A percentile compares a stretch with the other conserved stretches of the same genome.
phyloP scores from a whole-genome alignment of 2,329 filamentous ascomycete species.

The Fusarium sp. region DNA sequence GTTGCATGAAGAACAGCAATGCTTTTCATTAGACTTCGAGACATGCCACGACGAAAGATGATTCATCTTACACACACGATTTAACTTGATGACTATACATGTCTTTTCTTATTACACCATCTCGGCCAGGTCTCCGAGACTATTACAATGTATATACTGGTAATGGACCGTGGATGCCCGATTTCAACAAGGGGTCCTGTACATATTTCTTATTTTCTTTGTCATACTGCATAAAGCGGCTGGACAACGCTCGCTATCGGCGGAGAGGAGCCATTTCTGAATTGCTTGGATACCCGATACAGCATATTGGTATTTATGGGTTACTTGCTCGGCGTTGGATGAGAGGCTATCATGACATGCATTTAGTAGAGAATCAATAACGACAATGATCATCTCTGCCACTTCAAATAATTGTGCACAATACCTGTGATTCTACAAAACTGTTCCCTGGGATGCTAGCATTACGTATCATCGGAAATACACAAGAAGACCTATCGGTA shows the following conservation, averaged over 20 bases:
- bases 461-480: background rate
- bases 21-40: constrained; percentile 35
- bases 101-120: constrained; percentile 27
- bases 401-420: background rate
- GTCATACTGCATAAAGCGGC: constrained; percentile 45
- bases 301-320: constrained; percentile 49
- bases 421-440: background rate
- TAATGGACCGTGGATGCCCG: constrained; percentile 21
- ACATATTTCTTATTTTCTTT: constrained; percentile 41
- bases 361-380: constrained; percentile 48
- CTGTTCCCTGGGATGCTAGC: too few species aligned
- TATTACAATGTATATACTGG: constrained; percentile 43
- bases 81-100: constrained; percentile 37
- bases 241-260: constrained; percentile 47
- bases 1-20: constrained; percentile 14
- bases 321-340: constrained; percentile 49
- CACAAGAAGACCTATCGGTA: background rate
- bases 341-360: constrained; percentile 47
- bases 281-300: constrained; percentile 54
- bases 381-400: constrained; percentile 37
- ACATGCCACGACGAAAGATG: constrained; percentile 31
- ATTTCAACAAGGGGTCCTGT: constrained; percentile 34
- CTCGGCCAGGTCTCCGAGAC: constrained; percentile 35
- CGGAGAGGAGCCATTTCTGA: constrained; percentile 41
- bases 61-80: constrained; percentile 41